These are phyloP conservation scores for Cutaneotrichosporon daszewskae DNA, from an alignment of 1,284 basidiomycete species.

Conservation along the genomic window DNA sequence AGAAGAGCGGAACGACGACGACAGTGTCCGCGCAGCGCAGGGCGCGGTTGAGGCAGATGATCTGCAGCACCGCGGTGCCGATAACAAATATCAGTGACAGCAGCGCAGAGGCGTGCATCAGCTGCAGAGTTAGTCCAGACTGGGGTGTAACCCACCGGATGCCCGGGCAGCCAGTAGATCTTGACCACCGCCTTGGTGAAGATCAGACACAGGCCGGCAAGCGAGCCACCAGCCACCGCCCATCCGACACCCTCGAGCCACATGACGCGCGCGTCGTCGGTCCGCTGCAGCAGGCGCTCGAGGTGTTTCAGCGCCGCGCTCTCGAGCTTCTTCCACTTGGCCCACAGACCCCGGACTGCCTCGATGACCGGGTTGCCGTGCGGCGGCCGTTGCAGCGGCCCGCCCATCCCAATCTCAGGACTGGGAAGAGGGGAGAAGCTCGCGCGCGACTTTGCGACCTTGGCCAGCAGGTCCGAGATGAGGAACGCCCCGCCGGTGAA, in stretches of 20 bases:
- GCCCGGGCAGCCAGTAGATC: constrained; percentile 33
- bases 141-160: constrained; percentile 30
- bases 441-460: constrained; percentile 37
- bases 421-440: constrained; percentile 52
- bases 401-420: constrained; percentile 25
- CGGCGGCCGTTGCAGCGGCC: constrained; percentile 15
- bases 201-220: constrained; percentile 81
- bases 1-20: constrained; percentile 67
- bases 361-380: constrained; percentile 15
- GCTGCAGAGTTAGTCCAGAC: constrained; percentile 38
- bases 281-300: constrained; percentile 67
- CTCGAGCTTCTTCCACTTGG: constrained; percentile 53
- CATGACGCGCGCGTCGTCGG: constrained; percentile 72
- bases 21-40: constrained; percentile 60
- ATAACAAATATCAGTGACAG: constrained; percentile 75
- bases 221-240: constrained; percentile 80
- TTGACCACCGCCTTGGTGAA: constrained; percentile 73
- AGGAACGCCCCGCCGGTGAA: constrained; percentile 63
- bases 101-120: constrained; percentile 71
- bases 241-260: constrained; percentile 88
- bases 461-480: constrained; percentile 42
- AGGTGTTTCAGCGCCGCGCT: constrained; percentile 57
- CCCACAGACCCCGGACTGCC: background rate
- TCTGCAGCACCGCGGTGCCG: constrained; percentile 76
- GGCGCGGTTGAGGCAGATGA: constrained; percentile 81